These are phyloP conservation scores for Trichoderma simmonsii DNA, from an alignment of 2,329 filamentous ascomycete species.

Conservation along the genomic window DNA sequence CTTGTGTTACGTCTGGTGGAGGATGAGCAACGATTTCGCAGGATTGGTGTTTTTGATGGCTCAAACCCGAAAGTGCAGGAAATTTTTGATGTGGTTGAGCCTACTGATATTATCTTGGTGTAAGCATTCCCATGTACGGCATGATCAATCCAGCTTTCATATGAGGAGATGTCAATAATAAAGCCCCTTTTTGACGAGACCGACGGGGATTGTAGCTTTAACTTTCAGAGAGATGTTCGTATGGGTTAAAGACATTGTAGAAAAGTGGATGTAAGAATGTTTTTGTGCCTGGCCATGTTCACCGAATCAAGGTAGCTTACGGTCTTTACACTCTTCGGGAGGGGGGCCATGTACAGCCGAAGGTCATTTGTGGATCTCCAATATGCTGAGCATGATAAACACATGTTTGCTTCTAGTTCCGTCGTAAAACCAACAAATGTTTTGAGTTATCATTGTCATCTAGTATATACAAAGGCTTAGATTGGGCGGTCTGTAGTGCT, in stretches of 20 bases:
- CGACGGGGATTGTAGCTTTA: background rate
- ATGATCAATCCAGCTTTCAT: too few relatives aligned
- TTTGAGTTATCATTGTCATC: background rate
- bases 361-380: background rate
- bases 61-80: background rate
- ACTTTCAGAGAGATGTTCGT: background rate
- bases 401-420: background rate
- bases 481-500: accelerated
- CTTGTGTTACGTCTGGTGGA: background rate
- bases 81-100: background rate
- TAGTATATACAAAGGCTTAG: background rate
- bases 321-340: background rate
- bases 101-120: background rate
- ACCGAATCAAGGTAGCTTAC: background rate
- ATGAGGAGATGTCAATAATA: background rate
- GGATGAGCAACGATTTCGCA: background rate
- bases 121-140: background rate
- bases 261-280: background rate
- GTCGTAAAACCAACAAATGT: background rate
- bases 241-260: background rate
- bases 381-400: background rate
- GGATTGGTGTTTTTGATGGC: background rate
- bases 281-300: background rate
- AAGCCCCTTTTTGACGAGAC: background rate
- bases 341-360: background rate